Evolutionary conservation across 2,329 filamentous ascomycete species (phyloP).

Genomic region (Aspergillus luchuensis): DNA sequence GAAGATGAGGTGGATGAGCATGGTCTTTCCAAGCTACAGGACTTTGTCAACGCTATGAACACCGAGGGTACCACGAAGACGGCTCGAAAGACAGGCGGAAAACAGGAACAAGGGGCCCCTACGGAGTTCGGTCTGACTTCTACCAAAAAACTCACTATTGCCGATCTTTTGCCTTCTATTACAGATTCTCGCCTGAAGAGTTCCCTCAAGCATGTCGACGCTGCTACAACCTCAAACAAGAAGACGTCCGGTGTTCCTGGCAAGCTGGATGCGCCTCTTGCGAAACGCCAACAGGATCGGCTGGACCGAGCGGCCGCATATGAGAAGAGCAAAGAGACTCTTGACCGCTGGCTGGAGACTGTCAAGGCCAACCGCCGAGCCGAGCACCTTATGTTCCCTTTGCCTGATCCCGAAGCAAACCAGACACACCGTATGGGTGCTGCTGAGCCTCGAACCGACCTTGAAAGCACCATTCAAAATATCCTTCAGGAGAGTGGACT

Average conservation of each 20-base stretch:
- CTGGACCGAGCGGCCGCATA: slow-evolving; percentile 81
- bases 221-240: slow-evolving; percentile 37
- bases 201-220: slow-evolving; percentile 71
- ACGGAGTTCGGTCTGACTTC: slow-evolving; percentile 61
- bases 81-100: slow-evolving; percentile 43
- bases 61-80: slow-evolving; percentile 40
- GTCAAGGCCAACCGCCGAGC: slow-evolving; percentile 91
- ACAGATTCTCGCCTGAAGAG: slow-evolving; percentile 76
- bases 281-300: slow-evolving; percentile 82
- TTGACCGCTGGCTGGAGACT: slow-evolving; percentile 90
- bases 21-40: slow-evolving; percentile 66
- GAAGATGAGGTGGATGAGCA: slow-evolving; percentile 27
- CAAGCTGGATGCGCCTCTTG: slow-evolving; percentile 79
- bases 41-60: slow-evolving; percentile 68
- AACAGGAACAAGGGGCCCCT: slow-evolving; percentile 64
- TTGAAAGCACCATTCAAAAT: slow-evolving; percentile 81
- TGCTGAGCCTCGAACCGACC: slow-evolving; percentile 70
- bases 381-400: slow-evolving; percentile 85
- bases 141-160: slow-evolving; percentile 70
- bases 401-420: slow-evolving; percentile 69
- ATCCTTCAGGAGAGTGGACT: slow-evolving; percentile 91
- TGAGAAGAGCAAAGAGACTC: slow-evolving; percentile 85
- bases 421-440: slow-evolving; percentile 57
- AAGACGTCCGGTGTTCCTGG: slow-evolving; percentile 59
- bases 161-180: slow-evolving; percentile 72